These are phyloP conservation scores for Phytophthora sp. DNA, from an alignment of 352 stramenopile species.

Conservation along the genomic window DNA sequence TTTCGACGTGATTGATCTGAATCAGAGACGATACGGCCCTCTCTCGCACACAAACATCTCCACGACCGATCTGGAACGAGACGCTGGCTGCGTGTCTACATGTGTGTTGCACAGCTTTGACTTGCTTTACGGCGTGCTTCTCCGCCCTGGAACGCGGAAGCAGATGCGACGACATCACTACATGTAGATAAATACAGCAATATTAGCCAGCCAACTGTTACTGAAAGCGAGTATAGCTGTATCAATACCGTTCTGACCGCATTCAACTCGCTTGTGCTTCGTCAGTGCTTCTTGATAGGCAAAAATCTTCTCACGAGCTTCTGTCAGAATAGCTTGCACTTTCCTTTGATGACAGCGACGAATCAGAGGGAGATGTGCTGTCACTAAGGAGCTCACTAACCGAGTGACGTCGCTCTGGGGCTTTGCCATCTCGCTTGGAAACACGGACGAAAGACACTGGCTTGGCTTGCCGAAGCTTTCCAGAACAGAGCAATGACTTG, in stretches of 20 bases:
- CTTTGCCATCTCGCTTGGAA: conserved; percentile 22
- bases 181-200: not conserved
- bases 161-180: conserved; percentile 12
- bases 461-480: conserved; percentile 44
- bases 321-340: conserved; percentile 35
- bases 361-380: conserved; percentile 34
- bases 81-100: conserved; percentile 4
- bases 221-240: not conserved
- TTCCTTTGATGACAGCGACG: conserved; percentile 37
- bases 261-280: conserved; percentile 4
- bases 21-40: conserved; percentile 14
- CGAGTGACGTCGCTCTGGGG: conserved; percentile 38
- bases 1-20: conserved; percentile 24
- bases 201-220: conserved; percentile 4
- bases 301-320: conserved; percentile 34
- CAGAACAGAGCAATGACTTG: conserved; percentile 36
- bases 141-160: conserved; percentile 12
- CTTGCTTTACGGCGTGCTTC: conserved; percentile 13
- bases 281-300: conserved; percentile 26
- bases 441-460: conserved; percentile 42
- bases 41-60: no score
- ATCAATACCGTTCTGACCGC: conserved; percentile 20
- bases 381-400: conserved; percentile 36
- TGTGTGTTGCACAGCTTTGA: conserved; percentile 4
- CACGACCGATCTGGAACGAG: conserved; percentile 41